Base-by-base conservation (phyloP, 257 asterid genomes). In the Ehretia macrophylla region DNA sequence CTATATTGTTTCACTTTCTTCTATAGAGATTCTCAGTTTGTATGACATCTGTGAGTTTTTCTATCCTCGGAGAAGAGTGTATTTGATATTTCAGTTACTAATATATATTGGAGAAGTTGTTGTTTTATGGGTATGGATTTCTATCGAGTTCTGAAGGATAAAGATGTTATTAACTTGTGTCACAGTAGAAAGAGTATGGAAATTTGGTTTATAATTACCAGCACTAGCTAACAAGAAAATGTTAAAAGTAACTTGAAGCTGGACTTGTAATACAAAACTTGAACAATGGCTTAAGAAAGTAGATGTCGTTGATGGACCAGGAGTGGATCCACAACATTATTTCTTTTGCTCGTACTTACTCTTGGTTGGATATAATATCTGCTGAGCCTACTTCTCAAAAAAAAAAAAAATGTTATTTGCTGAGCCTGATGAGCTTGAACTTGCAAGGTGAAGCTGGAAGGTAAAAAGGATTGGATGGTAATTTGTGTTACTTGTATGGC, bases 31-130 rank as follows among this genome's bases (percentile, higher is more conserved):
- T 80, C 82, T 73, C 77, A 51, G 81, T 83, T 77, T 73, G 64
- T 60, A 65, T 80, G 81, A 71, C 66, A 69, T 79, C 81, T 75
- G 85, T 77, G 85, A 75, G 88, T 77, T 82, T 69, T 83, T 71
- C 81, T 74, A 75, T 74, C 77, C 77, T 69, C 40, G 32, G 66
- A 58, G 52, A 58, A 51, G 52, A 35, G 66, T 56, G 54, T 54
- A 3, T 51, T 32, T 38, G 8, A 52, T 64, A 17, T 48, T 66
- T 53, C 56, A 12, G 27, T 51, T 35, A 21, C 51, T 47, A 32
- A 21, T 46, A 35, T 67, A 1, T 47, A 16, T 59, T 10, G 27
- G 32, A 38, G 14, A 53, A 17, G 32, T 10, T 44, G 13, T 27
- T 8, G 11, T 61, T 47, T 32, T 68, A 6, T 21, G 47, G 32